Conservation (phyloP, 2,329 filamentous ascomycete genomes). For the Stagonosporopsis cucurbitacearum region DNA sequence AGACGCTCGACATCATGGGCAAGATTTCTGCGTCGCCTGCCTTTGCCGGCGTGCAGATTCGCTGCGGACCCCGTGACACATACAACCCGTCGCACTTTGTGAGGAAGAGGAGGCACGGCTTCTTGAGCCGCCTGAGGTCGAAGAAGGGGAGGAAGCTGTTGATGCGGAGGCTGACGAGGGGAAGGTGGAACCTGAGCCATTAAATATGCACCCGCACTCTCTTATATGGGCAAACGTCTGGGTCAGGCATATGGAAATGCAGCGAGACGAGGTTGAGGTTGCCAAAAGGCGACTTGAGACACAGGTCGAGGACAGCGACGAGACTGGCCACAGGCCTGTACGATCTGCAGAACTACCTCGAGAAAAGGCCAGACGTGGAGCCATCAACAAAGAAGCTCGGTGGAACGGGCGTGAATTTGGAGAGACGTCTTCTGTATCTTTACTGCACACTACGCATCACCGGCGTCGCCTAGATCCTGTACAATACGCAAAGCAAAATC, state of each 20-base stretch:
- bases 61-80: slow-evolving; percentile 60
- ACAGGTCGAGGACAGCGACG: background rate
- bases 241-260: too few species aligned
- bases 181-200: slow-evolving; percentile 52
- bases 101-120: slow-evolving; percentile 68
- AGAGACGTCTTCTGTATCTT: slow-evolving; percentile 11
- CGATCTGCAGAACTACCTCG: background rate
- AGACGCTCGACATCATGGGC: slow-evolving; percentile 43
- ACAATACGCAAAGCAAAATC: background rate
- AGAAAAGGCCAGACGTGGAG: background rate
- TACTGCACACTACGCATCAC: slow-evolving; percentile 22
- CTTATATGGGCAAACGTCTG: too few species aligned
- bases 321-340: background rate
- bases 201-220: slow-evolving; percentile 7
- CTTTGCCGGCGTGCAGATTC: slow-evolving; percentile 50
- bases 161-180: slow-evolving; percentile 61
- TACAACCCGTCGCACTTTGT: slow-evolving; percentile 66
- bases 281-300: background rate
- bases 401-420: background rate
- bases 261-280: background rate
- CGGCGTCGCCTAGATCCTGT: background rate
- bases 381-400: background rate
- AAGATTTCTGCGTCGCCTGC: slow-evolving; percentile 48
- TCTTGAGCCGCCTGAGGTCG: slow-evolving; percentile 60
- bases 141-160: slow-evolving; percentile 62